Conservation (phyloP, 1,139 yeast genomes). For the Sugiyamaella paludigena region DNA sequence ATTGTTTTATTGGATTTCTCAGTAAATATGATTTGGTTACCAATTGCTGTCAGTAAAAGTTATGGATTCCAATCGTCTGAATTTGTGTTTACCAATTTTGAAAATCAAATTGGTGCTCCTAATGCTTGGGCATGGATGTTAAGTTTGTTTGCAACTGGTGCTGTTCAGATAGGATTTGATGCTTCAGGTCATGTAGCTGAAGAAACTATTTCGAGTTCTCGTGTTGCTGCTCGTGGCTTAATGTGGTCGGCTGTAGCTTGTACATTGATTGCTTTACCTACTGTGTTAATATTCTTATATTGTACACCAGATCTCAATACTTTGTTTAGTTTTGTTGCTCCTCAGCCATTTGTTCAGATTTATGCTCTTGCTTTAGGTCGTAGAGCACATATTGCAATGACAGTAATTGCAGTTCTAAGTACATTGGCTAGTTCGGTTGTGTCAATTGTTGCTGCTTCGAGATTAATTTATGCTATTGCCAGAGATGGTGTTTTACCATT, state of each 20-base stretch:
- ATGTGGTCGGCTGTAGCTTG: slow-evolving; percentile 54
- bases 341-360: slow-evolving; percentile 31
- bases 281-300: slow-evolving; percentile 53
- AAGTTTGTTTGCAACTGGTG: slow-evolving; percentile 29
- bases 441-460: slow-evolving; percentile 31
- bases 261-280: slow-evolving; percentile 50
- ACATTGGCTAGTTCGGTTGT: slow-evolving; percentile 26
- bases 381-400: slow-evolving; percentile 29
- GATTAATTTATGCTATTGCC: slow-evolving; percentile 32
- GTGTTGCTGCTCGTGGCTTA: slow-evolving; percentile 59
- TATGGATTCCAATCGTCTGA: slow-evolving; percentile 46
- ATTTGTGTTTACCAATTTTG: slow-evolving; percentile 60
- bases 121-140: slow-evolving; percentile 31
- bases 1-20: slow-evolving; percentile 28
- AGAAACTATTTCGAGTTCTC: slow-evolving; percentile 58
- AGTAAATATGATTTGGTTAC: slow-evolving; percentile 31
- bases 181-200: slow-evolving; percentile 67
- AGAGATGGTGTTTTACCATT: slow-evolving; percentile 33
- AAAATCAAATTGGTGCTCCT: slow-evolving; percentile 58
- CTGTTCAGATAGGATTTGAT: slow-evolving; percentile 49
- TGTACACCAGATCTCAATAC: slow-evolving; percentile 43
- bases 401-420: slow-evolving; percentile 25
- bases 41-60: slow-evolving; percentile 30
- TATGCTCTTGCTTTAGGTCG: slow-evolving; percentile 32
- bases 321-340: slow-evolving; percentile 33